These are phyloP conservation scores for Citrus hindsii DNA, from an alignment of 345 rosid species.

Conservation along the genomic window DNA sequence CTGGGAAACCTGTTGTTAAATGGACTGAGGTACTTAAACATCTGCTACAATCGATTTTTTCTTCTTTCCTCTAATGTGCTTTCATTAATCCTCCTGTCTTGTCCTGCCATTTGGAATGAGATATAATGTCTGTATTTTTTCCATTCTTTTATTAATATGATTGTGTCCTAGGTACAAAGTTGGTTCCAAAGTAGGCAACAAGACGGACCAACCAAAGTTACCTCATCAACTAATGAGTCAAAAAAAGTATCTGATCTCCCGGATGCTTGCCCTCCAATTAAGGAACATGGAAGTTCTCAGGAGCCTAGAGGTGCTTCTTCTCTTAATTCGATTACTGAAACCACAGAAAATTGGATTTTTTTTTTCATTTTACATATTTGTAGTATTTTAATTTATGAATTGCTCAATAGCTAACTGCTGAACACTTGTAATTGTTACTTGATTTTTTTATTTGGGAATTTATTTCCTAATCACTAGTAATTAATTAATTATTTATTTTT, in stretches of 20 bases:
- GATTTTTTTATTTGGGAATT: background rate
- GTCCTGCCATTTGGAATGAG: background rate
- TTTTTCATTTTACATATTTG: background rate
- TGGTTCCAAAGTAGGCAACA: conserved; percentile 41
- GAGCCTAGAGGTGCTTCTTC: conserved; percentile 33
- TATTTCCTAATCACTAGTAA: background rate
- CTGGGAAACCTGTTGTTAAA: conserved; percentile 59
- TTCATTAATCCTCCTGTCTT: background rate
- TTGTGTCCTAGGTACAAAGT: conserved; percentile 36
- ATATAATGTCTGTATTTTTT: background rate
- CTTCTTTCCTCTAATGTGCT: background rate
- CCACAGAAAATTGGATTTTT: background rate
- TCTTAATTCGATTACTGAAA: background rate
- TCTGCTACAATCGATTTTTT: background rate
- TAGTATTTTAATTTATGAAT: background rate
- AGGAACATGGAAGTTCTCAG: conserved; percentile 27
- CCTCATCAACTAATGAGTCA: conserved; percentile 30
- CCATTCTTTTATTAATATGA: background rate
- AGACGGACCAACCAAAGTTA: conserved; percentile 24
- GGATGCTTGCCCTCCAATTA: conserved; percentile 19
- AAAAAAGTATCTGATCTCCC: conserved; percentile 23
- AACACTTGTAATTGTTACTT: background rate
- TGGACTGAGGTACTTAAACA: conserved; percentile 52
- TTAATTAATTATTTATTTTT: background rate
- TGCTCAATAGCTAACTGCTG: background rate